Evolutionary conservation across 1,284 basidiomycete species (phyloP).

Genomic region (Apiotrichum gracile): DNA sequence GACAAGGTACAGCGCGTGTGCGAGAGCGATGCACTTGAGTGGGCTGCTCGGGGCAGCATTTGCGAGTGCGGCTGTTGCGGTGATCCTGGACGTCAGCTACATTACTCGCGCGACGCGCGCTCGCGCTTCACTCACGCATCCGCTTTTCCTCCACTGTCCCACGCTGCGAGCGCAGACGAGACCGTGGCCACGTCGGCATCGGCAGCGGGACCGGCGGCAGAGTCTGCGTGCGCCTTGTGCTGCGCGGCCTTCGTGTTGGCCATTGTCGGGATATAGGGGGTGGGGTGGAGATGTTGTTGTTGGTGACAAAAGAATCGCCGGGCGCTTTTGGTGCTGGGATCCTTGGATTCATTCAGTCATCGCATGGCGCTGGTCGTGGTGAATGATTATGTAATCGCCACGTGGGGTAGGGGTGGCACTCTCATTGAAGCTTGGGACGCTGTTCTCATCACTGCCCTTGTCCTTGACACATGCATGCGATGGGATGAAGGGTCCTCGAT

Average conservation of each 20-base stretch:
- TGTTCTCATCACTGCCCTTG: no score
- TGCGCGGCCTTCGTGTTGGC: neutral
- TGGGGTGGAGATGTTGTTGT: neutral
- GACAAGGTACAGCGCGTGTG: neutral
- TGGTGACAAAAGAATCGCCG: neutral
- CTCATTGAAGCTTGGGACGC: no score
- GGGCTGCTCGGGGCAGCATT: neutral
- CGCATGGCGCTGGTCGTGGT: no score
- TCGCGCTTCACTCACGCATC: neutral
- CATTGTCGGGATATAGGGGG: neutral
- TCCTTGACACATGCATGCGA: no score
- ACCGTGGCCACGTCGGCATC: neutral
- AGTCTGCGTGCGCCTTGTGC: neutral
- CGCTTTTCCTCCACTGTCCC: neutral
- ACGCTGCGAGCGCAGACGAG: neutral
- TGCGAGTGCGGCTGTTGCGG: neutral
- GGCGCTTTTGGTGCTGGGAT: no score
- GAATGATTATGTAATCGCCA: no score
- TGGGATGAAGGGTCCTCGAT: no score
- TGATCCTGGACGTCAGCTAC: neutral
- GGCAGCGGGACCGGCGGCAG: neutral
- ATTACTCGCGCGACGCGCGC: neutral
- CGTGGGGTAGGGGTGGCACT: no score
- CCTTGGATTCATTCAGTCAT: no score
- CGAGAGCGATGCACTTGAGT: neutral